phyloP scores from a whole-genome alignment of 2,329 filamentous ascomycete species.

The Cadophora sp. region DNA sequence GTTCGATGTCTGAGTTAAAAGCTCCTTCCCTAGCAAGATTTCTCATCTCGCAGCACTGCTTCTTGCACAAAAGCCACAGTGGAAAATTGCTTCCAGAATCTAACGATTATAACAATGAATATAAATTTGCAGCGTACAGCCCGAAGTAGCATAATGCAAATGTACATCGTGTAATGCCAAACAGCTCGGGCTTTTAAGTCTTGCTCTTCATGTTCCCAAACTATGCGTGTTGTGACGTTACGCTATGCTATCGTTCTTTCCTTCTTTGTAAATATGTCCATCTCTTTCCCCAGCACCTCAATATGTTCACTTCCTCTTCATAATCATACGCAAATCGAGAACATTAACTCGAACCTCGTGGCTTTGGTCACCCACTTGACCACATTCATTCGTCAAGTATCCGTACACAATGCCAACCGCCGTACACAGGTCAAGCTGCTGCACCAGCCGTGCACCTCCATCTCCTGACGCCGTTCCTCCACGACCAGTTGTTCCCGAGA shows the following conservation, averaged over 20 bases:
- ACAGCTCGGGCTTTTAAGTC: background rate
- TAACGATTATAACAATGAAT: too few relatives aligned
- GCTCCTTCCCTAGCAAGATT: too few relatives aligned
- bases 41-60: too few relatives aligned
- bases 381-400: constrained; percentile 16
- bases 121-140: too few relatives aligned
- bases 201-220: background rate
- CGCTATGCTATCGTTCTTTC: background rate
- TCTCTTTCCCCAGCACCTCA: background rate
- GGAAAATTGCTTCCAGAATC: too few relatives aligned
- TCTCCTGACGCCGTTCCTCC: constrained; percentile 42
- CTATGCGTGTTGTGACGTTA: background rate
- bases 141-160: too few relatives aligned
- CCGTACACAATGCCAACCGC: constrained; percentile 14
- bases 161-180: too few relatives aligned
- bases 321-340: constrained; percentile 11
- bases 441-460: constrained; percentile 40
- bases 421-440: constrained; percentile 34
- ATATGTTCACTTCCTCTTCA: background rate
- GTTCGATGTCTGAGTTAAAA: too few relatives aligned
- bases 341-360: background rate
- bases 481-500: constrained; percentile 32
- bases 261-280: background rate
- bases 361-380: constrained; percentile 1
- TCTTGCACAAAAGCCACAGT: too few relatives aligned